Evolutionary conservation across 2,329 filamentous ascomycete genomes (phyloP), one percentile per base, ranked within the genome.

Genomic region (Plectosphaerella cucumerina): DNA sequence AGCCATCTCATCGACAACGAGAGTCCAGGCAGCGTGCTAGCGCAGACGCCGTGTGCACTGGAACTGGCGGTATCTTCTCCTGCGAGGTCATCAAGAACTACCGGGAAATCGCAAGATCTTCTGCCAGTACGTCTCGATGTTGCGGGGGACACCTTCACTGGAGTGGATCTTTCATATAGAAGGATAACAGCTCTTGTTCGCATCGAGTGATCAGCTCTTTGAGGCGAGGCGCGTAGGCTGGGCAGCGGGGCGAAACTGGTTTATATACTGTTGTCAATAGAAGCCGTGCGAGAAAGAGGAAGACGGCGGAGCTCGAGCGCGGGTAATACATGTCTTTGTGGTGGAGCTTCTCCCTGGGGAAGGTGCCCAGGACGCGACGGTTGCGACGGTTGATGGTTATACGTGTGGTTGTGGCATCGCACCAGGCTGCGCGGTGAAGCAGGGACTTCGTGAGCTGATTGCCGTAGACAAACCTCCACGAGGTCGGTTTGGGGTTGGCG

Each of bases 151-250:
- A 3, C 81, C 87, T 5, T 91, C 93, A 0, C 87, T 95, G 59
- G 78, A 95, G 65, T 97, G 94, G 94, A 91, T 97, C 52, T 92
- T 94, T n/a, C n/a, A n/a, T n/a, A n/a, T n/a, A n/a, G n/a, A n/a
- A n/a, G n/a, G n/a, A n/a, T n/a, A n/a, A n/a, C n/a, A n/a, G n/a
- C n/a, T n/a, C n/a, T n/a, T n/a, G n/a, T n/a, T n/a, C n/a, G n/a
- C n/a, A n/a, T n/a, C n/a, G n/a, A n/a, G n/a, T n/a, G n/a, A n/a
- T n/a, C n/a, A n/a, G n/a, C n/a, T n/a, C n/a, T n/a, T n/a, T n/a
- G n/a, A n/a, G n/a, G n/a, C n/a, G n/a, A n/a, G n/a, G n/a, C n/a
- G n/a, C n/a, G n/a, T n/a, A n/a, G n/a, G n/a, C n/a, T n/a, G n/a
- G n/a, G n/a, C n/a, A n/a, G n/a, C n/a, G n/a, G n/a, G n/a, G n/a